A percentile compares a stretch with the other conserved stretches of the same genome.
phyloP scores from a whole-genome alignment of 495 filamentous ascomycete species.

The Pyrenula aspistea region DNA sequence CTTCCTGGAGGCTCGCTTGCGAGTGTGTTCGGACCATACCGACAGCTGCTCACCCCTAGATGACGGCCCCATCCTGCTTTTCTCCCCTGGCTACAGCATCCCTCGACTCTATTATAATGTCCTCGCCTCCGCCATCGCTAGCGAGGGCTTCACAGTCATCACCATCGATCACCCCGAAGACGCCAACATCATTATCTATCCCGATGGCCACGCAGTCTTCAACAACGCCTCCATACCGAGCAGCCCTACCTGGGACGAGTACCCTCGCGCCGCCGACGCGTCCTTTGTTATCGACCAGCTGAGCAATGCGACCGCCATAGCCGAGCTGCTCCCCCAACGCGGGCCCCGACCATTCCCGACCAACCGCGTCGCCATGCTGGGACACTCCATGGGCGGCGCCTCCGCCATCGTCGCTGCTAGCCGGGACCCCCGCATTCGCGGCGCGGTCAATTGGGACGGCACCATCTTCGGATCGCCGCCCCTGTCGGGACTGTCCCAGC shows the following conservation, averaged over 20 bases:
- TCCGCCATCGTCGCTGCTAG: constrained; percentile 27
- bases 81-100: constrained; percentile 21
- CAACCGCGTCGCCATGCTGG: constrained; percentile 25
- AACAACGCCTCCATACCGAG: constrained; percentile 2
- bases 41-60: too few relatives aligned
- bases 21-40: too few relatives aligned
- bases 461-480: constrained; percentile 18
- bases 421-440: constrained; percentile 25
- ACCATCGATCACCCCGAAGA: constrained; percentile 40
- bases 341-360: too few relatives aligned
- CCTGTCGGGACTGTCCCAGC: constrained; percentile 10
- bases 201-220: constrained; percentile 23
- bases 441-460: constrained; percentile 37
- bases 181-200: constrained; percentile 31
- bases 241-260: too few relatives aligned
- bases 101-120: constrained; percentile 27
- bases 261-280: constrained; percentile 21
- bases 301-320: too few relatives aligned
- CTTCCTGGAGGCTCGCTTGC: too few relatives aligned
- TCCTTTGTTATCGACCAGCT: constrained; percentile 24
- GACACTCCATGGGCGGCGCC: constrained; percentile 45
- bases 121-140: constrained; percentile 30
- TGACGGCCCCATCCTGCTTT: too few relatives aligned
- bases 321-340: too few relatives aligned
- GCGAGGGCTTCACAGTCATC: constrained; percentile 32